Evolutionary conservation across 2,329 filamentous ascomycete genomes (phyloP), one percentile per base, ranked within the genome.

Genomic region (Xylaria sp.): DNA sequence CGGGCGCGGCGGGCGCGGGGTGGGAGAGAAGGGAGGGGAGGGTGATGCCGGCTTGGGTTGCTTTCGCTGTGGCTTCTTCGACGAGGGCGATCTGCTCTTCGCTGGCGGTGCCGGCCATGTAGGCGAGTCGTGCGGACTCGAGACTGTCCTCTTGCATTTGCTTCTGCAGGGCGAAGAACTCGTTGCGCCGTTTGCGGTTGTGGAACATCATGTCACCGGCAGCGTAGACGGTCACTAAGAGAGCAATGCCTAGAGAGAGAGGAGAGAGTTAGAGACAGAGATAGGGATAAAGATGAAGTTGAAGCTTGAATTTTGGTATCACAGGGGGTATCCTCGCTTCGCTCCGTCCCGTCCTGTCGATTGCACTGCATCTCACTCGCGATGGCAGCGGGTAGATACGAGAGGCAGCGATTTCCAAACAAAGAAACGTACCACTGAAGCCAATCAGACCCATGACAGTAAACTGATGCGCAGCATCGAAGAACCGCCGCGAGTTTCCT

Each of bases 131-230:
- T 54, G 83, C 83, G 63, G 78, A 77, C 64, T 81, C 78, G 58
- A 86, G 79, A 64, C 77, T 76, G 73, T 84, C 81, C 67, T 76
- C 78, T 55, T 79, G 77, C 69, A 84, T 75, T 62, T 78, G 74
- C 71, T 78, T 77, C 69, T 84, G 82, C 57, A 81, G 76, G 60
- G 81, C 79, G 67, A 81, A 69, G 76, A 84, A 86, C 71, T 86
- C 83, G 68, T 73, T 75, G 68, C 82, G 82, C 67, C 83, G 82
- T 73, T 81, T 79, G 67, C 80, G 80, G 77, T 86, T 86, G 73
- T 82, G 81, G 57, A 78, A 76, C 61, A 85, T 76, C 83, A 86
- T 86, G 72, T 86, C 83, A 75, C 77, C 80, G 16, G 83, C 80
- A 42, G 83, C 83, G 76, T 85, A 86, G 63, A 79, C 74, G 57